These are phyloP conservation scores for Porodaedalea pini DNA, from an alignment of 1,284 basidiomycete genomes.

Conservation along the genomic window DNA sequence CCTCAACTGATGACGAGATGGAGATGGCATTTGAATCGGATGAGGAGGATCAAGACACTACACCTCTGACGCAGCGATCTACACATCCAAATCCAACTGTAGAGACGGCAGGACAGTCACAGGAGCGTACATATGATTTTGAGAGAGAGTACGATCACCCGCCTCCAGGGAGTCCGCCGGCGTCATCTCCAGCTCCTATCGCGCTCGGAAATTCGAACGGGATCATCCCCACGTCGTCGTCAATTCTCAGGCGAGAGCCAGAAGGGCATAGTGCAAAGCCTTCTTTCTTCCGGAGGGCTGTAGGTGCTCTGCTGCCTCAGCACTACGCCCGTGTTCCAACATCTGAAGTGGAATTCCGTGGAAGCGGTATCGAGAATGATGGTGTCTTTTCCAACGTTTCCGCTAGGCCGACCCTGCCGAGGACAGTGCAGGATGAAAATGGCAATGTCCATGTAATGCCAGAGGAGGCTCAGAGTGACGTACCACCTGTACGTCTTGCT, in stretches of 20 bases:
- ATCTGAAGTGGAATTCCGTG: constrained; percentile 40
- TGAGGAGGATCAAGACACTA: constrained; percentile 42
- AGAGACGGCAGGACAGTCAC: constrained; percentile 5
- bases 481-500: constrained; percentile 69
- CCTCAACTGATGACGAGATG: constrained; percentile 40
- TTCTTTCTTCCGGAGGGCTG: constrained; percentile 57
- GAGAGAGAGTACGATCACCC: constrained; percentile 73
- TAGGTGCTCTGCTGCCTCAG: constrained; percentile 71
- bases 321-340: constrained; percentile 65
- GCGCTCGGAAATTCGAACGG: constrained; percentile 82
- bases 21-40: constrained; percentile 63
- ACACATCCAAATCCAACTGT: constrained; percentile 14
- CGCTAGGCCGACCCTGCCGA: constrained; percentile 71
- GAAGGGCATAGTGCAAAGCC: constrained; percentile 29
- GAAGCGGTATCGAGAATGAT: constrained; percentile 84
- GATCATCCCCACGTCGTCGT: constrained; percentile 43
- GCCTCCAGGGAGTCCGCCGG: constrained; percentile 79
- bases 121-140: constrained; percentile 63
- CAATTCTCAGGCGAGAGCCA: constrained; percentile 16
- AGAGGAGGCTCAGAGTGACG: constrained; percentile 78
- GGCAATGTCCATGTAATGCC: constrained; percentile 68
- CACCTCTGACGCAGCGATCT: constrained; percentile 34
- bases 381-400: constrained; percentile 96
- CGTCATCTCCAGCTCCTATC: constrained; percentile 57
- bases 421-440: constrained; percentile 46